phyloP scores from a whole-genome alignment of 2,329 filamentous ascomycete genomes.

The Diaporthe longicolla region DNA sequence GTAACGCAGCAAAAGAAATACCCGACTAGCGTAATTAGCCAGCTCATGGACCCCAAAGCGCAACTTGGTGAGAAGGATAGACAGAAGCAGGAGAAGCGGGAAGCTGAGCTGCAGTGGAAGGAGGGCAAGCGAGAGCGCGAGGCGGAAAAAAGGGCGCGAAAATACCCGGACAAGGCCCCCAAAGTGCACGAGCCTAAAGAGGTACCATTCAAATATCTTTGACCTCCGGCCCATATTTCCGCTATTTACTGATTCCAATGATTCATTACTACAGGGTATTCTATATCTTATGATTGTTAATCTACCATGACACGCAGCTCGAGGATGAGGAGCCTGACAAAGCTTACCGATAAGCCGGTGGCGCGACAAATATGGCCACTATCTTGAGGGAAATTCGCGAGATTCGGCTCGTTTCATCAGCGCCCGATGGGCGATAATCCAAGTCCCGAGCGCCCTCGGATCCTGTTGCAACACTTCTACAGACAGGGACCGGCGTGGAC shows the following conservation, averaged over 20 bases:
- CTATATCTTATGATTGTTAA: background rate
- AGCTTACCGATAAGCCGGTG: background rate
- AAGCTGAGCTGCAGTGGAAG: background rate
- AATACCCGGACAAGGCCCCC: constrained; percentile 5
- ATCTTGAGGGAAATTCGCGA: background rate
- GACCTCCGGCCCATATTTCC: too few species aligned
- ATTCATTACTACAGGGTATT: background rate
- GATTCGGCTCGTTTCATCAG: background rate
- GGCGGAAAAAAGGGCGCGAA: background rate
- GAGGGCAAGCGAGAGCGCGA: background rate
- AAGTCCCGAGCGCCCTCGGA: too few species aligned
- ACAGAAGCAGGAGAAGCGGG: background rate
- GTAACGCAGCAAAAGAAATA: background rate
- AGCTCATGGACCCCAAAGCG: background rate
- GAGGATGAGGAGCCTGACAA: too few species aligned
- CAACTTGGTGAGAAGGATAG: background rate
- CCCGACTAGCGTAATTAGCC: background rate
- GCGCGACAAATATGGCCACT: background rate
- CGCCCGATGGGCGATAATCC: too few species aligned
- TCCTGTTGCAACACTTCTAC: too few species aligned
- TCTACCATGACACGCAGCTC: background rate
- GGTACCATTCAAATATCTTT: background rate
- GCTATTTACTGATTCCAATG: background rate
- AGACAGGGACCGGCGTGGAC: too few species aligned
- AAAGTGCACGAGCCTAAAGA: constrained; percentile 8